Percentiles rank a stretch among this genome's conserved stretches.
Conservation (phyloP, 2,329 filamentous ascomycete genomes). For the Paraphoma chrysanthemicola region DNA sequence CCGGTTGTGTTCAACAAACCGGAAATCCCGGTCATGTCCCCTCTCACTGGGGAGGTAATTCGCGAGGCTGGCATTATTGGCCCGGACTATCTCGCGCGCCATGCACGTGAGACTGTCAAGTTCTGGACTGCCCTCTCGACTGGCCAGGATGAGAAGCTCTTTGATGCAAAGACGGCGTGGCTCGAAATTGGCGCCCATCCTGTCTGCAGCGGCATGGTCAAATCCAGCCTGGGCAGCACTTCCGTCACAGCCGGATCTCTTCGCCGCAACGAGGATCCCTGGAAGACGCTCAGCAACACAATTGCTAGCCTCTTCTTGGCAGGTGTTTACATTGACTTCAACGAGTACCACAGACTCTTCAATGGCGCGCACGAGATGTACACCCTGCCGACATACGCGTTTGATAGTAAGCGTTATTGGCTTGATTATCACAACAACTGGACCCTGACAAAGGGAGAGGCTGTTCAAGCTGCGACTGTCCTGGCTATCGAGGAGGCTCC, state of each 20-base stretch:
- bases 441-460: conserved; percentile 72
- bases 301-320: conserved; percentile 66
- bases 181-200: conserved; percentile 79
- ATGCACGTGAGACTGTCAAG: conserved; percentile 73
- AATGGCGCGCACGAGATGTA: conserved; percentile 64
- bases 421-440: conserved; percentile 75
- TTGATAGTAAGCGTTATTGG: conserved; percentile 77
- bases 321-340: conserved; percentile 72
- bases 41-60: conserved; percentile 68
- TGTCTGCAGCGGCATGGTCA: conserved; percentile 72
- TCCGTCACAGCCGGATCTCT: conserved; percentile 66
- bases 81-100: conserved; percentile 68
- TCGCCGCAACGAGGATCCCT: conserved; percentile 67
- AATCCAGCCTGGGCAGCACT: conserved; percentile 64
- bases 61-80: conserved; percentile 63
- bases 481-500: conserved; percentile 47
- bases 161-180: conserved; percentile 72
- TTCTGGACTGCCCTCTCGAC: conserved; percentile 68
- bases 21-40: conserved; percentile 69
- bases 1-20: conserved; percentile 65
- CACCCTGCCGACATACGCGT: conserved; percentile 72
- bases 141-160: conserved; percentile 64
- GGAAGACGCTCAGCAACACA: conserved; percentile 67
- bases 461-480: conserved; percentile 49
- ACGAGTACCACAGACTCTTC: conserved; percentile 72